phyloP scores from a whole-genome alignment of 2,329 filamentous ascomycete genomes.

The Aspergillus oerlinghausenensis region DNA sequence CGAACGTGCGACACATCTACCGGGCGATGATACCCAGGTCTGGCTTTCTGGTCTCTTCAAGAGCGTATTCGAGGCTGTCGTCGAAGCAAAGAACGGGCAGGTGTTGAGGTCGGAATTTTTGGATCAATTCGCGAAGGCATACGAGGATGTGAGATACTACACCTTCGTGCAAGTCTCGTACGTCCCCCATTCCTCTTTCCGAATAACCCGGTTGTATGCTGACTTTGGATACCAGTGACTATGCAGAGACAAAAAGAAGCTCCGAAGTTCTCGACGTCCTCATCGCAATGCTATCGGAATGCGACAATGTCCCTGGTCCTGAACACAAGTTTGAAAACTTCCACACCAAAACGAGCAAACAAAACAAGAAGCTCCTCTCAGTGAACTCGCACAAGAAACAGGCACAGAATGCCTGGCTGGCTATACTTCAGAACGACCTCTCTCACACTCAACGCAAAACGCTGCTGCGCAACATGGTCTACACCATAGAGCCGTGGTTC shows the following conservation, averaged over 20 bases:
- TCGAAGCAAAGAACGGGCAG: constrained; percentile 55
- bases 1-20: constrained; percentile 64
- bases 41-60: constrained; percentile 67
- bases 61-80: constrained; percentile 58
- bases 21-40: constrained; percentile 58
- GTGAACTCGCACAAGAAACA: constrained; percentile 68
- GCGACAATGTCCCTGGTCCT: constrained; percentile 63
- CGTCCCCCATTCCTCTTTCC: constrained; percentile 27
- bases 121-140: constrained; percentile 71
- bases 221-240: constrained; percentile 25
- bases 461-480: constrained; percentile 69
- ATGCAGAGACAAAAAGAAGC: constrained; percentile 24
- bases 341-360: constrained; percentile 51
- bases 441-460: constrained; percentile 72
- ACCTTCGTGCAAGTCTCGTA: constrained; percentile 72
- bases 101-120: constrained; percentile 67
- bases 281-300: constrained; percentile 38
- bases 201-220: background rate
- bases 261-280: constrained; percentile 31
- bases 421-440: constrained; percentile 62
- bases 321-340: constrained; percentile 35
- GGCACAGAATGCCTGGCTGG: constrained; percentile 82
- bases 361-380: constrained; percentile 65
- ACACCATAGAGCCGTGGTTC: constrained; percentile 84
- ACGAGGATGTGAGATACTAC: constrained; percentile 80